Conservation (phyloP, 2,329 filamentous ascomycete species). For the Beauveria sp. region DNA sequence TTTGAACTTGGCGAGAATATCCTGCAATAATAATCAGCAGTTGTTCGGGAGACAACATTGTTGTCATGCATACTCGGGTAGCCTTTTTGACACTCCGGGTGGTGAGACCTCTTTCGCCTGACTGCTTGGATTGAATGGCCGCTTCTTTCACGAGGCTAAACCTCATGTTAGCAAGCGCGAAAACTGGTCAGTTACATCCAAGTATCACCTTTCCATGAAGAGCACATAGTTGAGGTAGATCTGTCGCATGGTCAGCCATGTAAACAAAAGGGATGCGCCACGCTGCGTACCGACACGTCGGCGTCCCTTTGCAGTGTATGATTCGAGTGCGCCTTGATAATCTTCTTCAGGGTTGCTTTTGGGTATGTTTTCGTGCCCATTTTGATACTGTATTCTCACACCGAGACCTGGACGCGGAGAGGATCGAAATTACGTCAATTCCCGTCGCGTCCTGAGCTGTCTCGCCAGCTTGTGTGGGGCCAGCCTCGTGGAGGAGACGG, state of each 20-base stretch:
- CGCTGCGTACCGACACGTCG: conserved; percentile 63
- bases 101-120: conserved; percentile 66
- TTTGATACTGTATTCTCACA: not conserved
- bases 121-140: conserved; percentile 64
- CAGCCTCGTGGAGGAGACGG: not conserved
- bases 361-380: conserved; percentile 69
- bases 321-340: conserved; percentile 81
- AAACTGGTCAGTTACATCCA: not conserved
- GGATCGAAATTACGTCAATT: not conserved
- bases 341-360: conserved; percentile 76
- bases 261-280: conserved; percentile 15
- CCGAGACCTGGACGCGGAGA: too few relatives aligned
- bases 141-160: conserved; percentile 71
- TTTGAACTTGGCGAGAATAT: conserved; percentile 60
- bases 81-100: conserved; percentile 70
- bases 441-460: not conserved
- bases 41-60: not conserved
- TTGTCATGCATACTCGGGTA: conserved; percentile 54
- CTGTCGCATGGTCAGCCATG: conserved; percentile 37
- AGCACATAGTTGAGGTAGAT: conserved; percentile 79
- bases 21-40: conserved; percentile 32
- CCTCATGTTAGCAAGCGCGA: not conserved
- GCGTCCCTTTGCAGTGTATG: conserved; percentile 75
- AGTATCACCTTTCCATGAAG: conserved; percentile 60
- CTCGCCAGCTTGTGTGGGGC: conserved; percentile 10